Conservation (phyloP, 2,329 filamentous ascomycete species). For the Fusarium sp. region DNA sequence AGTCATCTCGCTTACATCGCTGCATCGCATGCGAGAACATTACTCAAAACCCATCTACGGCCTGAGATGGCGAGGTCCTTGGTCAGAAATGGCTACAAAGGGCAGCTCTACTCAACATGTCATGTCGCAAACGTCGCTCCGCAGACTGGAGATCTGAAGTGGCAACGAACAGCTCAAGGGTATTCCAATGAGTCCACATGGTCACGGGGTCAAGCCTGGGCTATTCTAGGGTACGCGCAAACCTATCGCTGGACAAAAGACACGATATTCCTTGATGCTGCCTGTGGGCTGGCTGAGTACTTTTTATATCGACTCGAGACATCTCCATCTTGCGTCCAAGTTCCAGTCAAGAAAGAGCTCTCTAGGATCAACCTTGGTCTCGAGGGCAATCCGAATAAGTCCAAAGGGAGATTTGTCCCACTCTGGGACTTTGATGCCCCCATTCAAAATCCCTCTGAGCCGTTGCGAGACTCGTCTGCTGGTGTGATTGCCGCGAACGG, state of each 20-base stretch:
- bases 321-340: slow-evolving; percentile 21
- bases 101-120: slow-evolving; percentile 16
- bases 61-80: slow-evolving; percentile 33
- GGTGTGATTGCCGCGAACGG: slow-evolving; percentile 55
- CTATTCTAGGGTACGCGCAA: slow-evolving; percentile 59
- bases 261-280: slow-evolving; percentile 52
- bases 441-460: slow-evolving; percentile 36
- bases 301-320: slow-evolving; percentile 54
- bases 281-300: slow-evolving; percentile 57
- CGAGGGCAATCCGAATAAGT: not conserved
- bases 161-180: too few relatives aligned
- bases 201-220: slow-evolving; percentile 62
- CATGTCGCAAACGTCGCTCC: slow-evolving; percentile 58
- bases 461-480: slow-evolving; percentile 48
- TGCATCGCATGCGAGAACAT: slow-evolving; percentile 49
- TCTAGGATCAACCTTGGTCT: not conserved
- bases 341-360: not conserved
- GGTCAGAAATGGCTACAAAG: slow-evolving; percentile 26
- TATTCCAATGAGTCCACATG: slow-evolving; percentile 55
- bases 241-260: slow-evolving; percentile 60
- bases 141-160: slow-evolving; percentile 1
- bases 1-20: too few relatives aligned
- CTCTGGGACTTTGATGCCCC: slow-evolving; percentile 55
- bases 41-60: slow-evolving; percentile 53
- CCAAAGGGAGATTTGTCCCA: slow-evolving; percentile 39